These are phyloP conservation scores for Yamadazyma oceani DNA, from an alignment of 1,139 yeast genomes.

Conservation along the genomic window DNA sequence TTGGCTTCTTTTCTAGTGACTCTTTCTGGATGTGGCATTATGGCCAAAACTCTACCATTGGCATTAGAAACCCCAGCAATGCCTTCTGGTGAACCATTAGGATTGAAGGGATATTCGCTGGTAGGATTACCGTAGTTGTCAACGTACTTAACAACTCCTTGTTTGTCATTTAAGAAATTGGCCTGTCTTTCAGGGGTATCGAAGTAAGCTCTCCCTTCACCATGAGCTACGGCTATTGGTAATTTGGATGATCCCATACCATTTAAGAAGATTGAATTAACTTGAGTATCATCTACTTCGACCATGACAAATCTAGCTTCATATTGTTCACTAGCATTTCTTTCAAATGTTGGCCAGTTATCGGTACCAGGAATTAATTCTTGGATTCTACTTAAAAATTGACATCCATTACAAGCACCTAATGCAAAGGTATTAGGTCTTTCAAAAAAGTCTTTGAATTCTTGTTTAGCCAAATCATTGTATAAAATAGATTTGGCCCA, in stretches of 20 bases:
- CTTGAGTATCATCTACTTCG: slow-evolving; percentile 58
- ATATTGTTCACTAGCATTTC: slow-evolving; percentile 90
- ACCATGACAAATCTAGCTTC: slow-evolving; percentile 95
- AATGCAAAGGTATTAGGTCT: slow-evolving; percentile 94
- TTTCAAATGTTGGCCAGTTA: slow-evolving; percentile 95
- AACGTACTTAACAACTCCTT: slow-evolving; percentile 69
- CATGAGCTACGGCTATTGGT: slow-evolving; percentile 98
- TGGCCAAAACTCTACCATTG: slow-evolving; percentile 92
- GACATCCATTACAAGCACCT: slow-evolving; percentile 99
- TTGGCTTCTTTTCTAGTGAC: slow-evolving; percentile 83
- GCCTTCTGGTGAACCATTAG: slow-evolving; percentile 94
- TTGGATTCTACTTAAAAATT: slow-evolving; percentile 86
- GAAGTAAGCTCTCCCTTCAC: slow-evolving; percentile 93
- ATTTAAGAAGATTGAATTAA: slow-evolving; percentile 72
- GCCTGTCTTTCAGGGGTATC: slow-evolving; percentile 39
- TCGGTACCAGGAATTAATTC: slow-evolving; percentile 93
- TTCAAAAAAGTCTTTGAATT: slow-evolving; percentile 79
- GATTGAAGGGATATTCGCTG: slow-evolving; percentile 86
- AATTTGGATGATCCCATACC: slow-evolving; percentile 90
- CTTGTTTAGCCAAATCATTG: slow-evolving; percentile 73
- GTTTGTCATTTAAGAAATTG: slow-evolving; percentile 47
- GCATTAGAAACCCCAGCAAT: slow-evolving; percentile 89
- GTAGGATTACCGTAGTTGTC: slow-evolving; percentile 90
- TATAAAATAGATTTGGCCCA: slow-evolving; percentile 98
- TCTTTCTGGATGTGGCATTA: slow-evolving; percentile 99